These are phyloP conservation scores for Microsporum canis DNA, from an alignment of 2,329 filamentous ascomycete genomes.

Conservation along the genomic window DNA sequence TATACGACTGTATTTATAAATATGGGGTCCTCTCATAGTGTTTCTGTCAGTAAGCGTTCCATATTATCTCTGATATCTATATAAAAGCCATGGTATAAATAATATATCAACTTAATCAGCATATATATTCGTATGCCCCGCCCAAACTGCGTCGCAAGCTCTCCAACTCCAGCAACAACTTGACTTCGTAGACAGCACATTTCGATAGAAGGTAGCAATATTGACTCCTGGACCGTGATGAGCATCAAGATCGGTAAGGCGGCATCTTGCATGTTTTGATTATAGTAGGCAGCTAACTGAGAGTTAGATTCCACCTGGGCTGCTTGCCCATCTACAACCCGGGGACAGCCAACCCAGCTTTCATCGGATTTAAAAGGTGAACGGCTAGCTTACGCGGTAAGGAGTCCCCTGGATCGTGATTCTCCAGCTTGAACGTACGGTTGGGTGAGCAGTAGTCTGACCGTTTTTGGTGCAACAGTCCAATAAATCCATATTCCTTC, in stretches of 20 bases:
- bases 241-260: slow-evolving; percentile 35
- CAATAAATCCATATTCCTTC: slow-evolving; percentile 92
- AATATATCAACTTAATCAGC: not conserved
- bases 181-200: not conserved
- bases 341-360: slow-evolving; percentile 80
- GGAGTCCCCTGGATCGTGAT: not conserved
- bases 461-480: slow-evolving; percentile 46
- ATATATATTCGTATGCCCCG: not conserved
- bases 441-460: not conserved
- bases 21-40: not conserved
- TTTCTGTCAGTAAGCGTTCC: not conserved
- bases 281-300: slow-evolving; percentile 12
- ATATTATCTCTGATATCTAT: not conserved
- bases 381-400: slow-evolving; percentile 80
- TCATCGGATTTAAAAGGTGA: slow-evolving; percentile 82
- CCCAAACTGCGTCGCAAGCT: not conserved
- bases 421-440: not conserved
- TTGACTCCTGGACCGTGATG: slow-evolving; percentile 21
- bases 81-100: not conserved
- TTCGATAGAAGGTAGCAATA: not conserved
- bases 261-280: not conserved
- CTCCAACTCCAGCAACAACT: not conserved
- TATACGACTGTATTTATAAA: not conserved
- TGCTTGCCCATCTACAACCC: slow-evolving; percentile 67
- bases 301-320: slow-evolving; percentile 64